Evolutionary conservation across 2,329 filamentous ascomycete species (phyloP).

Genomic region (Sarocladiaceae sp.): DNA sequence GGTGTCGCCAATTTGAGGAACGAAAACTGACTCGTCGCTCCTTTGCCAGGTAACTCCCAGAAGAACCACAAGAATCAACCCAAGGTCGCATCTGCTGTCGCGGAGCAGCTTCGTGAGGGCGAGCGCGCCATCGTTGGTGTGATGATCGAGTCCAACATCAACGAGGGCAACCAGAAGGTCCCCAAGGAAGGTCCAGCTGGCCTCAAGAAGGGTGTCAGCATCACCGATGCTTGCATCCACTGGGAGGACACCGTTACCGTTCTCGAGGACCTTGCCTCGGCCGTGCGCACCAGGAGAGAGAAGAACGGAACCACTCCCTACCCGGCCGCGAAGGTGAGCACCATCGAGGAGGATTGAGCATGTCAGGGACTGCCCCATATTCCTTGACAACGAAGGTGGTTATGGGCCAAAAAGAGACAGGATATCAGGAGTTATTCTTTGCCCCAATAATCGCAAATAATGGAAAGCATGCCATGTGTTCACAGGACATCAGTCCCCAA

Average conservation of each 20-base stretch:
- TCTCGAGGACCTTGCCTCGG: conserved; percentile 78
- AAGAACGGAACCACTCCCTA: conserved; percentile 31
- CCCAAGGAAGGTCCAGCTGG: conserved; percentile 71
- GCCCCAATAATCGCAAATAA: too few species aligned
- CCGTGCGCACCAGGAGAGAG: conserved; percentile 68
- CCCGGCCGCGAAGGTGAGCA: conserved; percentile 11
- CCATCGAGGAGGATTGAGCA: conserved; percentile 10
- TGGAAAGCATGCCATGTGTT: too few species aligned
- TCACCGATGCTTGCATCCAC: conserved; percentile 93
- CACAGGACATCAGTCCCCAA: too few species aligned
- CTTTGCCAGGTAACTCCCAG: conserved; percentile 72
- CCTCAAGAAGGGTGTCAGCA: conserved; percentile 84
- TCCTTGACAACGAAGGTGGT: too few species aligned
- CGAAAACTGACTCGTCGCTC: conserved; percentile 6
- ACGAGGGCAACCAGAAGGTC: conserved; percentile 85
- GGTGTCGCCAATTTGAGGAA: conserved; percentile 11
- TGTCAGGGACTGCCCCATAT: not conserved
- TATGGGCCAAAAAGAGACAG: too few species aligned
- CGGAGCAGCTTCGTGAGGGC: conserved; percentile 79
- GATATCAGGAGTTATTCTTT: too few species aligned
- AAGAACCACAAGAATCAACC: conserved; percentile 98
- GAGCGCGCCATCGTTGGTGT: conserved; percentile 88
- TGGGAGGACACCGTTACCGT: conserved; percentile 82
- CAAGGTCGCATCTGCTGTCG: conserved; percentile 75
- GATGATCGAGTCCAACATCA: conserved; percentile 98